Conservation (phyloP, 768 basidiomycete genomes). For the Leucosporidium scottii region DNA sequence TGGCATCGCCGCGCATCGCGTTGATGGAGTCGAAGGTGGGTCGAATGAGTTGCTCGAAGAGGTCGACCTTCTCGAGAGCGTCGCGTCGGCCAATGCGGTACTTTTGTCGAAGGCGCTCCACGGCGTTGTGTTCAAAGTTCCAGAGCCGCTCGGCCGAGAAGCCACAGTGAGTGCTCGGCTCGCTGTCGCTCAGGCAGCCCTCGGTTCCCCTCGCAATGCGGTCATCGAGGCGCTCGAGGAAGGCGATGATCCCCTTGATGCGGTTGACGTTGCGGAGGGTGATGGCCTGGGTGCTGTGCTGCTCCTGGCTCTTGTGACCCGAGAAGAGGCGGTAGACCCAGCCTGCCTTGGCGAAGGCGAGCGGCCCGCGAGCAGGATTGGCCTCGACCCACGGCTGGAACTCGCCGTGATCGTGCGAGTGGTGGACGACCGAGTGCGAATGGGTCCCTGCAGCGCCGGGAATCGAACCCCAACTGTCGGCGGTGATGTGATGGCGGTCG, state of each 20-base stretch:
- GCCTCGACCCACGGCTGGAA: neutral
- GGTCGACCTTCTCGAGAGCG: slow-evolving; percentile 22
- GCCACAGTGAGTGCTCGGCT: slow-evolving; percentile 25
- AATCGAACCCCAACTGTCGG: slow-evolving; percentile 32
- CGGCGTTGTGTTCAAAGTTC: slow-evolving; percentile 30
- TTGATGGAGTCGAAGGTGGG: neutral
- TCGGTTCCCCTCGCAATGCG: slow-evolving; percentile 28
- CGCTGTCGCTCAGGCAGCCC: slow-evolving; percentile 19
- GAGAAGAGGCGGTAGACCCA: slow-evolving; percentile 40
- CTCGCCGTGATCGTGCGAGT: slow-evolving; percentile 17
- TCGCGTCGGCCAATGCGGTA: slow-evolving; percentile 17
- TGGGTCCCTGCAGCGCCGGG: slow-evolving; percentile 22
- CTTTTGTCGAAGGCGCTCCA: slow-evolving; percentile 27
- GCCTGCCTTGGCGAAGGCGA: slow-evolving; percentile 34
- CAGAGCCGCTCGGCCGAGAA: slow-evolving; percentile 28
- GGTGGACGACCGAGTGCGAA: slow-evolving; percentile 19
- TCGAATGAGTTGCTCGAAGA: slow-evolving; percentile 16
- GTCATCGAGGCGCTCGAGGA: slow-evolving; percentile 37
- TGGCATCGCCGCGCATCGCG: slow-evolving; percentile 1
- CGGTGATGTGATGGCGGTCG: slow-evolving; percentile 37
- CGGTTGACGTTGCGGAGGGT: slow-evolving; percentile 37
- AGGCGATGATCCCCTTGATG: slow-evolving; percentile 37
- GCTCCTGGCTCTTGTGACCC: slow-evolving; percentile 35
- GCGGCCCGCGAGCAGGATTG: slow-evolving; percentile 20
- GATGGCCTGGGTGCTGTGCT: slow-evolving; percentile 28